phyloP scores from a whole-genome alignment of 2,329 filamentous ascomycete species.

The Sporothrix globosa region DNA sequence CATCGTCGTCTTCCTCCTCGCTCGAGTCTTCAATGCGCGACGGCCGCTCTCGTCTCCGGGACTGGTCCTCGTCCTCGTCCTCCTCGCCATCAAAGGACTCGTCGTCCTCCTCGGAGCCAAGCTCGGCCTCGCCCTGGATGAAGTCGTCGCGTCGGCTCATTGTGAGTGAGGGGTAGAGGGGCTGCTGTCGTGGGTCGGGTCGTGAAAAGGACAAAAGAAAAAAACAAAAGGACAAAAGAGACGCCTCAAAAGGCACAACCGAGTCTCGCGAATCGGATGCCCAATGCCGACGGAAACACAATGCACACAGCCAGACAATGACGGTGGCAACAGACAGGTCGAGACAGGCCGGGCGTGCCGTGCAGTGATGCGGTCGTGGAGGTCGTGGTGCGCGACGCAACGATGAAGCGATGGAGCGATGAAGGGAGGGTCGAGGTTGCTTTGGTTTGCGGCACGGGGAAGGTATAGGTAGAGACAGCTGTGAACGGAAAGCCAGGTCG shows the following conservation, averaged over 20 bases:
- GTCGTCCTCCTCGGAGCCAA: slow-evolving; percentile 84
- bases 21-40: slow-evolving; percentile 74
- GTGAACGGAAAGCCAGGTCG: slow-evolving; percentile 24
- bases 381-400: slow-evolving; percentile 1
- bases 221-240: slow-evolving; percentile 12
- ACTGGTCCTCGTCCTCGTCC: slow-evolving; percentile 65
- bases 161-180: slow-evolving; percentile 39
- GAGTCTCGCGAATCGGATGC: slow-evolving; percentile 3
- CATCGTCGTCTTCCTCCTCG: slow-evolving; percentile 89
- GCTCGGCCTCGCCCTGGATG: slow-evolving; percentile 81
- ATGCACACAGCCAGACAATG: not conserved
- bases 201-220: not conserved
- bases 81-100: slow-evolving; percentile 80
- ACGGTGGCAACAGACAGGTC: not conserved
- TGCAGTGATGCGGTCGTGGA: not conserved
- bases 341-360: slow-evolving; percentile 4
- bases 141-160: slow-evolving; percentile 75
- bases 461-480: slow-evolving; percentile 9
- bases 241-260: slow-evolving; percentile 2
- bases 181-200: not conserved
- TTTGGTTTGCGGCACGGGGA: slow-evolving; percentile 28
- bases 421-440: slow-evolving; percentile 6
- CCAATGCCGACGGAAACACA: not conserved
- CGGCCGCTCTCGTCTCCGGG: slow-evolving; percentile 50
- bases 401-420: slow-evolving; percentile 5